Base-by-base conservation (phyloP, 192 early-diverging fungal genomes). In the Coemansia sp. region DNA sequence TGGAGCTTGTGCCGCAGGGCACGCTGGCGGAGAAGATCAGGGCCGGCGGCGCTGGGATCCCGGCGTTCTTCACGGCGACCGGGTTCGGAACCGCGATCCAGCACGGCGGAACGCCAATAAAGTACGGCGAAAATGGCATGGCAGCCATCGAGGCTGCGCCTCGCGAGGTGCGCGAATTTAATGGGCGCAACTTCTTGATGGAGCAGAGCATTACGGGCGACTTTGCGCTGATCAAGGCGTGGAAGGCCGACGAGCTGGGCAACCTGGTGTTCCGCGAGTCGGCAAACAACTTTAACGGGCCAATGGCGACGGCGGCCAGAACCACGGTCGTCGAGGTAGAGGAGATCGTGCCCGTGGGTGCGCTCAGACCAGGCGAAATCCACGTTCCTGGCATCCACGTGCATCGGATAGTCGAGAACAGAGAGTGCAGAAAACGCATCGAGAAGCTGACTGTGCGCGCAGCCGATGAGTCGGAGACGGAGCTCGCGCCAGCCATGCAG, bases 351-450 rank as follows among this genome's bases (percentile, higher is more conserved):
- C 80, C 82, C 2, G 78, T 84, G 25, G 89, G 89, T 18, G 59
- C 69, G 51, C 62, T 91, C 14, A 62, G 73, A 30, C 89, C 89
- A 20, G 82, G 83, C 45, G 82, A 89, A 34, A 85, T 91, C 62
- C 89, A 91, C 64, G 58, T 91, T 5, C 86, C 85, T 3, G 89
- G 89, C 6, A 85, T 87, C 57, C 89, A 83, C 67, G 86, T 91
- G 32, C 81, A 89, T 60, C 83, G 85, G 6, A 79, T 91, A 23
- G 67, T 91, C 53, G 74, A 87, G 63, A 83, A 84, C 57, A 79
- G 81, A 58, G 76, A 68, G 8, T 87, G 83, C 60, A 85, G 89
- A 58, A 90, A 90, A 72, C 63, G 82, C 20, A 89, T 90, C 49
- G 87, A 85, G 46, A 85, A 85, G 49, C 68, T 76, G 56, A 65